Percentiles rank a stretch among this genome's conserved stretches.
Conservation (phyloP, 2,329 filamentous ascomycete species). For the Ceratocystiopsis sp. region DNA sequence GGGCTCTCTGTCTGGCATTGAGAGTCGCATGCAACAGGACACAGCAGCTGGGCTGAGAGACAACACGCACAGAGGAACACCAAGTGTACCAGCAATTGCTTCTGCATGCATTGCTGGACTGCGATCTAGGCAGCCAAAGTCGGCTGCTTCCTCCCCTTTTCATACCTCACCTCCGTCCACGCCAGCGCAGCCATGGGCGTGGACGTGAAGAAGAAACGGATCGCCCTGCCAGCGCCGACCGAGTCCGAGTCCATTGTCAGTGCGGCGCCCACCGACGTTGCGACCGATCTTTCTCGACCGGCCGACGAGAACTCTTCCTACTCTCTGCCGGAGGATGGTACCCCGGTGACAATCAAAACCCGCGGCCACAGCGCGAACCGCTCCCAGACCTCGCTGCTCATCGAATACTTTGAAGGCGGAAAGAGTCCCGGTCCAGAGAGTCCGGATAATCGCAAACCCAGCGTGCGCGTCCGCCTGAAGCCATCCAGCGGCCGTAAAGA, state of each 20-base stretch:
- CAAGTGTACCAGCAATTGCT: too few species aligned
- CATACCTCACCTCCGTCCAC: not conserved
- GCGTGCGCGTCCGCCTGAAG: conserved; percentile 63
- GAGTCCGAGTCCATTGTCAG: conserved; percentile 39
- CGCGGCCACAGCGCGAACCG: conserved; percentile 39
- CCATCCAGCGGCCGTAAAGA: conserved; percentile 53
- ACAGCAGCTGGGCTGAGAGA: too few species aligned
- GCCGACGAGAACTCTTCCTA: conserved; percentile 58
- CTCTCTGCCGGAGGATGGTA: conserved; percentile 72
- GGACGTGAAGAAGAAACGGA: conserved; percentile 29
- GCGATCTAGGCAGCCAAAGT: too few species aligned
- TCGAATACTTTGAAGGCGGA: conserved; percentile 84
- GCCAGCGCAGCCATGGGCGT: conserved; percentile 13
- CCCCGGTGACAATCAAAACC: conserved; percentile 81
- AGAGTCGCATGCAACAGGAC: not conserved
- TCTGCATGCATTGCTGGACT: too few species aligned
- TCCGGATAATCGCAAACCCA: conserved; percentile 54
- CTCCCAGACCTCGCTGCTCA: conserved; percentile 80
- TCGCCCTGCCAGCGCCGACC: conserved; percentile 61
- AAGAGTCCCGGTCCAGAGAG: conserved; percentile 37
- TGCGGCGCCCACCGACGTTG: conserved; percentile 42
- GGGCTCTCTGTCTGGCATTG: conserved; percentile 3
- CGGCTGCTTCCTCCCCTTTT: not conserved
- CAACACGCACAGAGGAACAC: too few species aligned
- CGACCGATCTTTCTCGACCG: conserved; percentile 50